Conservation (phyloP, 2,329 filamentous ascomycete species). For the Claviceps lovelessii region DNA sequence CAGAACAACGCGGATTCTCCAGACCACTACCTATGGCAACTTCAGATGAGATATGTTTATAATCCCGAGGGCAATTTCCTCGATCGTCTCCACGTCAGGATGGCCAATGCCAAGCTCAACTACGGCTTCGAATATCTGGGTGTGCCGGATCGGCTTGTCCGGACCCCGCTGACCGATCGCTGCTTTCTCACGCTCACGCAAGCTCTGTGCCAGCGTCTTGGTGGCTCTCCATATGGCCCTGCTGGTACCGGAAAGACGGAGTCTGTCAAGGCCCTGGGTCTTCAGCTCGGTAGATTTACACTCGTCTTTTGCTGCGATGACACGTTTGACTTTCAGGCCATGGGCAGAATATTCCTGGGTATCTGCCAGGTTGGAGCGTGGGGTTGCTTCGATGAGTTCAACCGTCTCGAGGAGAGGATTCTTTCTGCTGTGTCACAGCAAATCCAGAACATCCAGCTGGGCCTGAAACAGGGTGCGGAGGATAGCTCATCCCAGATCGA, state of each 20-base stretch:
- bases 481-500: slow-evolving; percentile 85
- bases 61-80: slow-evolving; percentile 64
- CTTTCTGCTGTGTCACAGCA: slow-evolving; percentile 96
- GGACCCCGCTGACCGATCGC: slow-evolving; percentile 90
- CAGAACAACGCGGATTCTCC: slow-evolving; percentile 58
- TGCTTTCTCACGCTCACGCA: slow-evolving; percentile 98
- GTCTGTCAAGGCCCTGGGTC: slow-evolving; percentile 92
- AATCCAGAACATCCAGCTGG: slow-evolving; percentile 97
- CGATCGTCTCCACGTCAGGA: slow-evolving; percentile 75
- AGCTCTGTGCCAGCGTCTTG: slow-evolving; percentile 83
- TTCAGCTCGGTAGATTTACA: slow-evolving; percentile 93
- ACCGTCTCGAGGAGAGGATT: slow-evolving; percentile 94
- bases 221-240: slow-evolving; percentile 92
- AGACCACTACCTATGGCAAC: slow-evolving; percentile 78
- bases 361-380: slow-evolving; percentile 98
- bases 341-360: slow-evolving; percentile 98
- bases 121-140: slow-evolving; percentile 98
- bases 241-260: slow-evolving; percentile 98
- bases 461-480: slow-evolving; percentile 69
- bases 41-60: slow-evolving; percentile 96
- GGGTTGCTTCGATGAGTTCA: slow-evolving; percentile 99
- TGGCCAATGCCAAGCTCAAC: slow-evolving; percentile 89
- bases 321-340: slow-evolving; percentile 98
- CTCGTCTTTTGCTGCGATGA: slow-evolving; percentile 99
- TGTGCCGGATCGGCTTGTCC: slow-evolving; percentile 87